A percentile compares a stretch with the other conserved stretches of the same genome.
Conservation (phyloP, 495 filamentous ascomycete genomes). For the Podospora appendiculata region DNA sequence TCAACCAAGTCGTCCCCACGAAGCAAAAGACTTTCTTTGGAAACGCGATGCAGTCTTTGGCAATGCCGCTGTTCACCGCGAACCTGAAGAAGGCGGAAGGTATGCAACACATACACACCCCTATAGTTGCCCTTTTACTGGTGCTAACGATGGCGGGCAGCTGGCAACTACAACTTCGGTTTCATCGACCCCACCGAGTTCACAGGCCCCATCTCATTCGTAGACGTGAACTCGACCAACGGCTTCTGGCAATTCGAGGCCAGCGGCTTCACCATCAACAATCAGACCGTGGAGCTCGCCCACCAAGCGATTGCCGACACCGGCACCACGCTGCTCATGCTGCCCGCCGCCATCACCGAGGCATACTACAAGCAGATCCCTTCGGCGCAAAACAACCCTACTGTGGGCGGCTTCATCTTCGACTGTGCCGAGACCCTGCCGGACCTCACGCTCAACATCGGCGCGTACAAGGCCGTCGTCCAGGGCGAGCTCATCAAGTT, state of each 20-base stretch:
- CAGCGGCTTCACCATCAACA: conserved; percentile 47
- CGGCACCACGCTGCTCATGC: conserved; percentile 67
- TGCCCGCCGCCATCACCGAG: conserved; percentile 47
- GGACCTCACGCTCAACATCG: conserved; percentile 50
- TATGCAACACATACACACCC: conserved; percentile 8
- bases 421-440: conserved; percentile 28
- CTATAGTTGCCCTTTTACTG: conserved; percentile 36
- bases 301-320: conserved; percentile 49
- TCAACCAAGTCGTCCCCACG: conserved; percentile 63
- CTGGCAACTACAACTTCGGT: conserved; percentile 23
- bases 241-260: conserved; percentile 72
- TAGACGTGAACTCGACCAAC: conserved; percentile 48
- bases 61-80: conserved; percentile 62
- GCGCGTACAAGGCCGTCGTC: conserved; percentile 45
- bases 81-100: conserved; percentile 49
- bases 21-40: conserved; percentile 67
- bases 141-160: conserved; percentile 37
- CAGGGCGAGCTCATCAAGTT: conserved; percentile 57
- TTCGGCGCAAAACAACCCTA: conserved; percentile 39
- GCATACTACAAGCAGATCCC: conserved; percentile 62
- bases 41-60: conserved; percentile 54
- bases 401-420: conserved; percentile 44
- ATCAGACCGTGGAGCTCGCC: conserved; percentile 3
- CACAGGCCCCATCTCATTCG: conserved; percentile 52
- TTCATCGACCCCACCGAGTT: conserved; percentile 42